Evolutionary conservation across 2,329 filamentous ascomycete species (phyloP).

Genomic region (Metarhizium album): DNA sequence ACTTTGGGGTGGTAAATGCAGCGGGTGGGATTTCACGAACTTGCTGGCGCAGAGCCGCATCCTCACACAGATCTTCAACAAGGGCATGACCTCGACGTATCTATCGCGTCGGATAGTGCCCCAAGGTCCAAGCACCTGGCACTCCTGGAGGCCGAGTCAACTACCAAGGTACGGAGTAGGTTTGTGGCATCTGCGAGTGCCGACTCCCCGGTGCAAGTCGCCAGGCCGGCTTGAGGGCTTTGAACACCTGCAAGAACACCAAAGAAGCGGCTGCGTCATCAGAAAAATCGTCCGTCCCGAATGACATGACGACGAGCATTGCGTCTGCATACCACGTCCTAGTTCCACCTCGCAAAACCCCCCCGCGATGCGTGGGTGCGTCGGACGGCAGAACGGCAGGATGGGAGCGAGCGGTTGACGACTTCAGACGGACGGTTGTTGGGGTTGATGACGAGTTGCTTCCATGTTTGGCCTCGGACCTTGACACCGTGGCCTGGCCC

Average conservation of each 20-base stretch:
- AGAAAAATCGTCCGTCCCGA: neutral
- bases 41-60: conserved; percentile 3
- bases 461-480: neutral
- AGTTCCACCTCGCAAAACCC: neutral
- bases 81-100: neutral
- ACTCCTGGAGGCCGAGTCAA: too few relatives aligned
- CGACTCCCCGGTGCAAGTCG: too few relatives aligned
- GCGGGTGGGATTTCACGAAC: too few relatives aligned
- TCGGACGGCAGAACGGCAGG: neutral
- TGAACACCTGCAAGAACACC: too few relatives aligned
- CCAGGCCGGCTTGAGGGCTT: too few relatives aligned
- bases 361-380: neutral
- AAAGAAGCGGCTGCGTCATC: neutral
- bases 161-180: too few relatives aligned
- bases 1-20: conserved; percentile 1
- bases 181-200: too few relatives aligned
- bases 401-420: neutral
- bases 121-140: too few relatives aligned
- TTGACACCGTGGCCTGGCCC: neutral
- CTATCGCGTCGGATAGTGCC: neutral
- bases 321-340: neutral
- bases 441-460: neutral
- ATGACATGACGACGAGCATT: conserved; percentile 2
- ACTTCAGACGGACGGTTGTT: too few relatives aligned
- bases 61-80: neutral